These are phyloP conservation scores for Ustilago trichophora DNA, from an alignment of 1,284 basidiomycete species.

Conservation along the genomic window DNA sequence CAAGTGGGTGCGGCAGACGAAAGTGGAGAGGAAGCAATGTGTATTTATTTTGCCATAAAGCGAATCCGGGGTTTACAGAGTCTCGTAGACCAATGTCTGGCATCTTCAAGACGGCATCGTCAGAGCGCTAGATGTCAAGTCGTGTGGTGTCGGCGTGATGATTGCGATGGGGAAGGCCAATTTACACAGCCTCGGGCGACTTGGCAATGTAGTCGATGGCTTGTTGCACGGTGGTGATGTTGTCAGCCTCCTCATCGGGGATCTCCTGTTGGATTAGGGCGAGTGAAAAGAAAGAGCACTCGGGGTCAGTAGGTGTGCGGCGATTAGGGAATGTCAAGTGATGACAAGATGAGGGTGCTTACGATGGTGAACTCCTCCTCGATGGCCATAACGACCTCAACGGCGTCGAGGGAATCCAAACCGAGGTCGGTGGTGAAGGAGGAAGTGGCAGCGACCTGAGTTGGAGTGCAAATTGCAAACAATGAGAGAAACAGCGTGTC, in stretches of 20 bases:
- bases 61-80: not conserved
- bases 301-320: no score
- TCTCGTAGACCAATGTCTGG: not conserved
- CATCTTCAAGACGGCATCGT: not conserved
- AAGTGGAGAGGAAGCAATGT: not conserved
- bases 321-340: no score
- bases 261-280: slow-evolving; percentile 76
- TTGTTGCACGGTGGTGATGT: slow-evolving; percentile 91
- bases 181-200: slow-evolving; percentile 77
- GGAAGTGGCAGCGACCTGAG: slow-evolving; percentile 78
- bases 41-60: slow-evolving; percentile 9
- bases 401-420: slow-evolving; percentile 94
- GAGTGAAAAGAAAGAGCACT: not conserved
- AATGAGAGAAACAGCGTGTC: not conserved
- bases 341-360: no score
- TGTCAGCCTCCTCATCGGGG: slow-evolving; percentile 97
- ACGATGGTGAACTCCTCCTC: slow-evolving; percentile 81
- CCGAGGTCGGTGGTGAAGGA: slow-evolving; percentile 89
- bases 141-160: not conserved
- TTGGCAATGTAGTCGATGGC: slow-evolving; percentile 98
- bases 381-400: slow-evolving; percentile 99
- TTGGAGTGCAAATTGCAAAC: not conserved
- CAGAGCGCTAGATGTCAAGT: no score
- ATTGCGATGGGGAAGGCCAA: not conserved
- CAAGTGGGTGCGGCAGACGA: not conserved